phyloP scores from a whole-genome alignment of 352 stramenopile genomes.

The Thalassiosira sp. region DNA sequence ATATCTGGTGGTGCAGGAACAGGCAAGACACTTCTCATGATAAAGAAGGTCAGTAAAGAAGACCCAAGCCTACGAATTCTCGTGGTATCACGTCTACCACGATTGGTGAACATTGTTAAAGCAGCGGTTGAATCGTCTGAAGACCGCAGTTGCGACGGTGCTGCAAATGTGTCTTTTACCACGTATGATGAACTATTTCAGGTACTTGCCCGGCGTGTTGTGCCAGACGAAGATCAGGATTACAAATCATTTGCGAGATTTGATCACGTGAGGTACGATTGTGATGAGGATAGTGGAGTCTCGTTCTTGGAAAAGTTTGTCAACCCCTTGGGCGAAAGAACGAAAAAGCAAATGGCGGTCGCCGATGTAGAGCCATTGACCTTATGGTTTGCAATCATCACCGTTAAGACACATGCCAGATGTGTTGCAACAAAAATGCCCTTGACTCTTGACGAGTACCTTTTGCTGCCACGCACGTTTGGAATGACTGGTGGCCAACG shows the following conservation, averaged over 20 bases:
- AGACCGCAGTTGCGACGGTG: slow-evolving; percentile 5
- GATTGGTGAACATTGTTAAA: slow-evolving; percentile 36
- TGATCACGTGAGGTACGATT: slow-evolving; percentile 26
- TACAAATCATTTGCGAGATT: slow-evolving; percentile 32
- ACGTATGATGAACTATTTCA: slow-evolving; percentile 38
- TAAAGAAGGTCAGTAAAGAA: slow-evolving; percentile 30
- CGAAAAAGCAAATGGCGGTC: slow-evolving; percentile 14
- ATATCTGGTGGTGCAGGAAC: slow-evolving; percentile 28
- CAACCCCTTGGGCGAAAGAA: slow-evolving; percentile 14
- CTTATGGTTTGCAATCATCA: slow-evolving; percentile 37
- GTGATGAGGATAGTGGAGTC: slow-evolving; percentile 15
- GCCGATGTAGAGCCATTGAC: slow-evolving; percentile 23
- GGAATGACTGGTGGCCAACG: slow-evolving; percentile 16
- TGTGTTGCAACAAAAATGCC: slow-evolving; percentile 26
- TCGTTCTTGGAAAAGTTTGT: slow-evolving; percentile 24
- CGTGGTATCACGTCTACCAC: slow-evolving; percentile 26
- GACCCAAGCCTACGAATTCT: slow-evolving; percentile 14
- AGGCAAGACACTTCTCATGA: slow-evolving; percentile 18
- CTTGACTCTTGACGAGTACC: slow-evolving; percentile 26
- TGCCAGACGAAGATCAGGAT: slow-evolving; percentile 23
- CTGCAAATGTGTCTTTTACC: slow-evolving; percentile 27
- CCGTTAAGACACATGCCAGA: slow-evolving; percentile 26
- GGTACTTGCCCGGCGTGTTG: slow-evolving; percentile 19
- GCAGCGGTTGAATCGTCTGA: slow-evolving; percentile 32
- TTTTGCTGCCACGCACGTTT: slow-evolving; percentile 17